Evolutionary conservation across 306 rosid genomes (phyloP), one percentile per base, ranked within the genome.

Genomic region (Vigna angularis): DNA sequence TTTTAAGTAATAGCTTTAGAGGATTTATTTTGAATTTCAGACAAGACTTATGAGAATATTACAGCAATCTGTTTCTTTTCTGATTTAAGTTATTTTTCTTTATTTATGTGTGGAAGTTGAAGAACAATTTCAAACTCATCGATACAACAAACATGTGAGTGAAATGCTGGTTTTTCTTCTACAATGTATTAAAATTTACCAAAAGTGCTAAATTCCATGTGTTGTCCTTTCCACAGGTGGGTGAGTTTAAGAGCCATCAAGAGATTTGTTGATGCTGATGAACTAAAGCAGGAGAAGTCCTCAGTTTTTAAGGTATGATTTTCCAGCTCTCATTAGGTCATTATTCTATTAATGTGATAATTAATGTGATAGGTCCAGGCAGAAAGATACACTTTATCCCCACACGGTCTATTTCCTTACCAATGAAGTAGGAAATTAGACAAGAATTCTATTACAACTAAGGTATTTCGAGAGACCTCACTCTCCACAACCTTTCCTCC

Each of bases 131-230:
- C 88, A 90, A 90, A 84, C 87, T 93, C 65, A 34, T 87, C 40
- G 88, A 93, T 81, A 87, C 92, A 63, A 81, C 85, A 38, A 87
- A 72, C 87, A 81, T 82, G 96, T 93, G 70, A 89, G 97, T 89
- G 69, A 71, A 66, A n/a, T 36, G 53, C 74, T 18, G 18, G 26
- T 73, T 79, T 40, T 40, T 66, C 16, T 71, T 36, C 42, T n/a
- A 10, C 79, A 47, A 38, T 67, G 69, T 44, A 14, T 78, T 32
- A 11, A 75, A 78, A 10, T 79, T 79, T 70, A 26, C 20, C 15
- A 66, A 36, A 4, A 67, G 70, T 55, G 18, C 66, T 45, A 57
- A 69, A 65, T 68, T 68, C 48, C 26, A 11, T 48, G 69, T 63
- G 13, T 57, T 61, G 26, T 44, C 53, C 57, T 6, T 15, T 76